Base-by-base conservation (phyloP, 345 rosid species). In the Populus simonii region DNA sequence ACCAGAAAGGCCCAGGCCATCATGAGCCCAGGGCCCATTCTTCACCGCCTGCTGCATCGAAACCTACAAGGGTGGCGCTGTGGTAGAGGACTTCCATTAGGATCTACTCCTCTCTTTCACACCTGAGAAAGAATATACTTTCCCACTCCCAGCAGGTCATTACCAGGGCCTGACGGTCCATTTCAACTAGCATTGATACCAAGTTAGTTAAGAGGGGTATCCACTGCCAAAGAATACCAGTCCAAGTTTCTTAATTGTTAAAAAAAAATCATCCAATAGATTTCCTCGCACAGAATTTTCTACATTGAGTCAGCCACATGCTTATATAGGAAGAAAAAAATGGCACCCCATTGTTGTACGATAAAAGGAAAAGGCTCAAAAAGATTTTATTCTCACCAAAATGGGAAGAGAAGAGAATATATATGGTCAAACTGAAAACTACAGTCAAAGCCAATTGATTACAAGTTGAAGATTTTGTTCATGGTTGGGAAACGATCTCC, bases 401-500 rank as follows among this genome's bases (percentile, higher is more conserved):
- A 31, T 22, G 16, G 31, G 53, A 49, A 49, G 7, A 17, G 13
- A 17, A 45, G n/a, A 29, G 63, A 59, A 11, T 18, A n/a, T 22
- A 25, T 11, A 6, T 31, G 25, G 65, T 23, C 66, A 71, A 78
- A 33, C 25, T 1, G 27, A 49, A 27, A 66, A 57, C 41, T 68
- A 41, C 67, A 57, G 35, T 4, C 8, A 43, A 68, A 79, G 69
- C 43, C 31, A 68, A 41, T 29, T 59, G 23, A 73, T 27, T 27
- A 31, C 69, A n/a, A 31, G 47, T 74, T 74, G 78, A 73, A 67
- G 3, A 41, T 38, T 27, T 18, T 27, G 77, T 68, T 55, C 31
- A 20, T 71, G 65, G 36, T 23, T 20, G 45, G 70, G 80, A 53
- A 41, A n/a, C 23, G 18, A 70, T 43, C 16, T 61, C 17, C 70